phyloP scores from a whole-genome alignment of 139 green algal species.

The Coelastrella sp. region DNA sequence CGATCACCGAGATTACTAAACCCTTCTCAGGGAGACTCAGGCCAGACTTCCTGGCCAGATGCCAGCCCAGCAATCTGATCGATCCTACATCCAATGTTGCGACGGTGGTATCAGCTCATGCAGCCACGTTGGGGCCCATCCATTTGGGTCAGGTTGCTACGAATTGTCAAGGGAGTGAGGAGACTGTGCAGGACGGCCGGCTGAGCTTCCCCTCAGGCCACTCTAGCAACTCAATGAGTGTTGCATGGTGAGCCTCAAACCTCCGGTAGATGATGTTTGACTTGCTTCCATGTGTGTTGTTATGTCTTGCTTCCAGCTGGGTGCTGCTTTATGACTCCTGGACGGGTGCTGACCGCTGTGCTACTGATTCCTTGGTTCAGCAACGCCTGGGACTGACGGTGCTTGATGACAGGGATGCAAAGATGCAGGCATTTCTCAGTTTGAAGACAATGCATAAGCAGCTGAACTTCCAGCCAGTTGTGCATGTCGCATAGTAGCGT shows the following conservation, averaged over 20 bases:
- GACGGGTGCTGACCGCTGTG: too few species aligned
- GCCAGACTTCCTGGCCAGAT: conserved; percentile 39
- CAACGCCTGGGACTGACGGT: too few species aligned
- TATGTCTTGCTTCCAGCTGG: too few species aligned
- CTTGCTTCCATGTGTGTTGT: background rate
- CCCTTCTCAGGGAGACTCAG: conserved; percentile 11
- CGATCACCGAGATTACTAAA: conserved; percentile 32
- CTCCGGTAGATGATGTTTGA: background rate
- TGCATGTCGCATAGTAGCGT: too few species aligned
- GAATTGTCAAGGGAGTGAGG: background rate
- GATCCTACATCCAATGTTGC: background rate
- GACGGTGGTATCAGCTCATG: background rate
- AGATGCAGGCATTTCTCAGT: too few species aligned
- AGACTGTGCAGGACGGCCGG: background rate
- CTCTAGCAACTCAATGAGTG: conserved; percentile 37
- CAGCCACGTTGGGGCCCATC: background rate
- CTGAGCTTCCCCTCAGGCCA: conserved; percentile 45
- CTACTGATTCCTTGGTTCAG: too few species aligned
- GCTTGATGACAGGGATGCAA: too few species aligned
- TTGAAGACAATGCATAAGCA: too few species aligned
- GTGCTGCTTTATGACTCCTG: too few species aligned
- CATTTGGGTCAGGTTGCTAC: background rate
- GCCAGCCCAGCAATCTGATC: background rate
- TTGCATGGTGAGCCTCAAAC: conserved; percentile 20
- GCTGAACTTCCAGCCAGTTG: too few species aligned